Percentiles rank a stretch among this genome's conserved stretches.
Conservation (phyloP, 2,329 filamentous ascomycete genomes). For the Beauveria australis region DNA sequence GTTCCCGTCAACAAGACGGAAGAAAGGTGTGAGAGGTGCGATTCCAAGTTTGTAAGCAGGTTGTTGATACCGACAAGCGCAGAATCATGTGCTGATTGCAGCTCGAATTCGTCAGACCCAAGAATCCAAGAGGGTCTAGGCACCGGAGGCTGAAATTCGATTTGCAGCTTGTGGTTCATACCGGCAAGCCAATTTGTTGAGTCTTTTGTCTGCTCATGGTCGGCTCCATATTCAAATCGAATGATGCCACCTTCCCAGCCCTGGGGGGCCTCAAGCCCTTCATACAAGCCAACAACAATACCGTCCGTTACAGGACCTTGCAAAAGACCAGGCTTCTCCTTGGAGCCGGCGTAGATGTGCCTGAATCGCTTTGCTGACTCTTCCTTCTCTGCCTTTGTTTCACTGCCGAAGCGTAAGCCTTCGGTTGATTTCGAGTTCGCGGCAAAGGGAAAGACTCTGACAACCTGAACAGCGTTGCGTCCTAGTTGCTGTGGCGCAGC, state of each 20-base stretch:
- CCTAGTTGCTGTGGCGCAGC: constrained; percentile 67
- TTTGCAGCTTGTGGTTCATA: constrained; percentile 61
- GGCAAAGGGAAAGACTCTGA: constrained; percentile 78
- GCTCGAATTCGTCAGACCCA: constrained; percentile 38
- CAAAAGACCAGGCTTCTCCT: constrained; percentile 53
- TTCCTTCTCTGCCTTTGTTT: constrained; percentile 75
- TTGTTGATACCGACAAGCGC: constrained; percentile 77
- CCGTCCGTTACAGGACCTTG: constrained; percentile 86
- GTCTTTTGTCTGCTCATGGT: constrained; percentile 39
- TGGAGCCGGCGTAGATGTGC: constrained; percentile 57
- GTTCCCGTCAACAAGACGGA: constrained; percentile 86
- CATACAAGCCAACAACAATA: constrained; percentile 58
- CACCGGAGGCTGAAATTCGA: constrained; percentile 71
- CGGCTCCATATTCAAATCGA: constrained; percentile 53
- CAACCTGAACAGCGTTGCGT: constrained; percentile 51
- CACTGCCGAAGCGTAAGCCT: constrained; percentile 77
- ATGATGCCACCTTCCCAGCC: constrained; percentile 80
- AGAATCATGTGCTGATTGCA: constrained; percentile 48
- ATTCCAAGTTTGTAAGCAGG: constrained; percentile 62
- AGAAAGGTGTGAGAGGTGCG: constrained; percentile 73
- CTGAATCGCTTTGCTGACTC: constrained; percentile 65
- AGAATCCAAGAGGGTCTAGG: constrained; percentile 52
- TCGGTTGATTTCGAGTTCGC: constrained; percentile 47
- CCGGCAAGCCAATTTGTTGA: constrained; percentile 64
- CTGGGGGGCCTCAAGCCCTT: constrained; percentile 43